Evolutionary conservation across 805 yeast genomes (phyloP).

Genomic region (Lachancea kluyveri): DNA sequence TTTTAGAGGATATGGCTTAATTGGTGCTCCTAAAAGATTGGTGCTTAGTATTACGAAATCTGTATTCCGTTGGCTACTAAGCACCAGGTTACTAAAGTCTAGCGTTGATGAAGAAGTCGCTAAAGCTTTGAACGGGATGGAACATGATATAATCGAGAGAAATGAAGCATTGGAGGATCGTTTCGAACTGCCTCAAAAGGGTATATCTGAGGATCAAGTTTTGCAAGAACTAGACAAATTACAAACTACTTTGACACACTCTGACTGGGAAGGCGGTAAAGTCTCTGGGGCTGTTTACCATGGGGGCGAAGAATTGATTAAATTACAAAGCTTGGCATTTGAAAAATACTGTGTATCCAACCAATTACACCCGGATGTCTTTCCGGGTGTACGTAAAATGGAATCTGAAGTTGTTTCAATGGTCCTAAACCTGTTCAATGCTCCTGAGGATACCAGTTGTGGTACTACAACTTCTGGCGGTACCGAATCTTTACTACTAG

Average conservation of each 20-base stretch:
- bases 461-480: constrained; percentile 92
- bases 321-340: constrained; percentile 72
- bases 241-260: constrained; percentile 44
- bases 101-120: constrained; percentile 58
- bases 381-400: constrained; percentile 95
- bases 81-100: constrained; percentile 46
- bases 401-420: constrained; percentile 91
- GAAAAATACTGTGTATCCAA: constrained; percentile 78
- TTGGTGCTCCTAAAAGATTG: constrained; percentile 23
- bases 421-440: constrained; percentile 77
- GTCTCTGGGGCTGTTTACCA: constrained; percentile 96
- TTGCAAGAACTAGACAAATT: constrained; percentile 45
- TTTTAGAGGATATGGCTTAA: constrained; percentile 36
- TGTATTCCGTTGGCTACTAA: constrained; percentile 31
- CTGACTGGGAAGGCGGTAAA: constrained; percentile 79
- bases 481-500: constrained; percentile 81
- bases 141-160: constrained; percentile 51
- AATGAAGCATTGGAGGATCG: constrained; percentile 42
- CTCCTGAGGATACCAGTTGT: constrained; percentile 52
- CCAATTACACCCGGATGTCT: constrained; percentile 94
- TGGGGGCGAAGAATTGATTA: constrained; percentile 76
- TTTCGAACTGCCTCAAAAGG: constrained; percentile 49
- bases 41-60: constrained; percentile 17
- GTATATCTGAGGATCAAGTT: constrained; percentile 46
- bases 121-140: constrained; percentile 43